Conservation (phyloP, 495 filamentous ascomycete species). For the Podospora pseudopauciseta region DNA sequence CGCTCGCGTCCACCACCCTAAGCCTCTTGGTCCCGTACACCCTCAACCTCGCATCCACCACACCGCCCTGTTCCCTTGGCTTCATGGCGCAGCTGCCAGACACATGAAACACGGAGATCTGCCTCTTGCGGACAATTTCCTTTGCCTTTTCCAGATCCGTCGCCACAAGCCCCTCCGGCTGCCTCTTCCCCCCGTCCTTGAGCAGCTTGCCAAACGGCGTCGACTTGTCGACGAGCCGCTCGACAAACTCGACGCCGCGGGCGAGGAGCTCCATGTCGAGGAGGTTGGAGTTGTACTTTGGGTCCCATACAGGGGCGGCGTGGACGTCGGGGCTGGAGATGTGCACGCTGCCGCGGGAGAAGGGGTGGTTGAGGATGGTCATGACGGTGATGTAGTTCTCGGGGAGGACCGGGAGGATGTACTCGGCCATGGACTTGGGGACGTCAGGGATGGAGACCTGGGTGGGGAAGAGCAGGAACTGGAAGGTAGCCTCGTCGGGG, state of each 20-base stretch:
- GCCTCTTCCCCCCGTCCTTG: conserved; percentile 31
- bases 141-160: conserved; percentile 36
- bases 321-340: conserved; percentile 40
- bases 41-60: conserved; percentile 39
- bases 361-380: conserved; percentile 46
- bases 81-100: conserved; percentile 39
- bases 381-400: conserved; percentile 43
- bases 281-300: conserved; percentile 52
- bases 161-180: conserved; percentile 20
- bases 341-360: conserved; percentile 58
- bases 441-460: conserved; percentile 34
- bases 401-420: conserved; percentile 29
- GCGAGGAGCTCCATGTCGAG: conserved; percentile 50
- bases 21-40: conserved; percentile 50
- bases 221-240: conserved; percentile 40
- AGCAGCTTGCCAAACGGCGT: conserved; percentile 36
- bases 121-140: conserved; percentile 35
- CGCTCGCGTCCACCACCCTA: conserved; percentile 53
- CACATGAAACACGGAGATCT: conserved; percentile 40
- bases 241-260: conserved; percentile 45
- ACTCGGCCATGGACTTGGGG: conserved; percentile 34
- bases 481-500: conserved; percentile 29
- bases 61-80: conserved; percentile 37
- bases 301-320: conserved; percentile 47
- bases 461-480: conserved; percentile 41